phyloP scores from a whole-genome alignment of 306 rosid genomes.

The Rosa multiflora region DNA sequence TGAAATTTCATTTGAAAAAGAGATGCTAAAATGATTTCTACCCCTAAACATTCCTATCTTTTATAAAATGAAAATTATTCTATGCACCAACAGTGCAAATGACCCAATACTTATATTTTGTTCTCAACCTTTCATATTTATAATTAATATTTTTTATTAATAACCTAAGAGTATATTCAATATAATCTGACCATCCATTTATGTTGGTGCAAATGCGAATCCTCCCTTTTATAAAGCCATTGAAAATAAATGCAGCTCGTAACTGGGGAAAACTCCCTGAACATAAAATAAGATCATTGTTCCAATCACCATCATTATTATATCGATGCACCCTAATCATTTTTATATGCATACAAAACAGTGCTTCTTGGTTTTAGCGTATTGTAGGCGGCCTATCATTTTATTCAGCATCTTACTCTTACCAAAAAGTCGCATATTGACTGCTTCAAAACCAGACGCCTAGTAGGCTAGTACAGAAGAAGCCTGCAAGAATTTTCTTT shows the following conservation, averaged over 20 bases:
- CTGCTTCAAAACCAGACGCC: slow-evolving; percentile 30
- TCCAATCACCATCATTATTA: slow-evolving; percentile 2
- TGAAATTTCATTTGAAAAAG: too few relatives aligned
- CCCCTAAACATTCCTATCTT: background rate
- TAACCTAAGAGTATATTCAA: too few relatives aligned
- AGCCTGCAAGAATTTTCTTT: background rate
- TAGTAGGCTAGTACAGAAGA: slow-evolving; percentile 1
- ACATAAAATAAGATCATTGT: slow-evolving; percentile 8
- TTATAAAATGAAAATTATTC: too few relatives aligned
- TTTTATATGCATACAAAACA: slow-evolving; percentile 2
- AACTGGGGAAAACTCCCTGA: background rate
- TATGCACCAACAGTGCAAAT: too few relatives aligned
- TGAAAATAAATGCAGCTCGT: background rate
- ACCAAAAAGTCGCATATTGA: slow-evolving; percentile 25
- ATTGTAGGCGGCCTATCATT: slow-evolving; percentile 19
- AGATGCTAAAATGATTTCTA: too few relatives aligned
- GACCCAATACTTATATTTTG: too few relatives aligned
- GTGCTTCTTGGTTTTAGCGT: background rate
- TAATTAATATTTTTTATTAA: too few relatives aligned
- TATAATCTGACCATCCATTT: too few relatives aligned
- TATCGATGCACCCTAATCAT: background rate
- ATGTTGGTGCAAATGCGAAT: too few relatives aligned
- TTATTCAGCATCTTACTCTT: slow-evolving; percentile 20
- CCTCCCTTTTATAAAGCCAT: background rate
- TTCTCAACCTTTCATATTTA: too few relatives aligned